A percentile compares a stretch with the other conserved stretches of the same genome.
phyloP scores from a whole-genome alignment of 2,329 filamentous ascomycete genomes.

The Trichoderma guizhouense region DNA sequence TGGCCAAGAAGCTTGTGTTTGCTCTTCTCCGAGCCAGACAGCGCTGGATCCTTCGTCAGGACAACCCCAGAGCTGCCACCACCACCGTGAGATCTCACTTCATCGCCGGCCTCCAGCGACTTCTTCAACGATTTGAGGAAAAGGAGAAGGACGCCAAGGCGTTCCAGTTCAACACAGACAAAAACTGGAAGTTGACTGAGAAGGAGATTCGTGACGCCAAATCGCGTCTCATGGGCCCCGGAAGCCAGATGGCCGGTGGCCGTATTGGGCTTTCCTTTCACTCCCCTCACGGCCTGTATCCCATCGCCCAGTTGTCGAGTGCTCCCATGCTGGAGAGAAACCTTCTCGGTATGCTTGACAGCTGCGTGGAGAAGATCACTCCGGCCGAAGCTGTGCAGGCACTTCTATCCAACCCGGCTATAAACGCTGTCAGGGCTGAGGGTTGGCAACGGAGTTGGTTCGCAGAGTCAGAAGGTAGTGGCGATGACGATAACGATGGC shows the following conservation, averaged over 20 bases:
- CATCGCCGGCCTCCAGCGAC: constrained; percentile 10
- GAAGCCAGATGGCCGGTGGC: constrained; percentile 12
- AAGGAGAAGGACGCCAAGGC: neutral
- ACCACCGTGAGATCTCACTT: neutral
- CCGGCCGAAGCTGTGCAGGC: constrained; percentile 6
- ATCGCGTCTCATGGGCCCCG: constrained; percentile 13
- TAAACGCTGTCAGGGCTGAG: neutral
- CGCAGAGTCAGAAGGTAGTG: neutral
- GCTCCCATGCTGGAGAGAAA: neutral
- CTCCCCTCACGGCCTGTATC: constrained; percentile 3
- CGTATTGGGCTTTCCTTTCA: constrained; percentile 10
- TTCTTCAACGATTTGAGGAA: constrained; percentile 14
- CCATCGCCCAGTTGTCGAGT: neutral
- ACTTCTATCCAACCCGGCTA: neutral
- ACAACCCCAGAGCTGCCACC: neutral
- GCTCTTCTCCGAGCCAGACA: constrained; percentile 19
- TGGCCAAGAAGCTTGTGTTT: constrained; percentile 5
- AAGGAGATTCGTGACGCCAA: constrained; percentile 8
- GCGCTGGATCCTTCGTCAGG: constrained; percentile 17
- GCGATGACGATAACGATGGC: neutral
- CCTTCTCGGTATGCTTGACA: neutral
- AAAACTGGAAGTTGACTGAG: constrained; percentile 6
- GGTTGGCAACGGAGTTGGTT: no score
- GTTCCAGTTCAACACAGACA: neutral
- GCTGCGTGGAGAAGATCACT: constrained; percentile 6